Conservation (phyloP, 2,329 filamentous ascomycete species). For the Tolypocladium tropicale region DNA sequence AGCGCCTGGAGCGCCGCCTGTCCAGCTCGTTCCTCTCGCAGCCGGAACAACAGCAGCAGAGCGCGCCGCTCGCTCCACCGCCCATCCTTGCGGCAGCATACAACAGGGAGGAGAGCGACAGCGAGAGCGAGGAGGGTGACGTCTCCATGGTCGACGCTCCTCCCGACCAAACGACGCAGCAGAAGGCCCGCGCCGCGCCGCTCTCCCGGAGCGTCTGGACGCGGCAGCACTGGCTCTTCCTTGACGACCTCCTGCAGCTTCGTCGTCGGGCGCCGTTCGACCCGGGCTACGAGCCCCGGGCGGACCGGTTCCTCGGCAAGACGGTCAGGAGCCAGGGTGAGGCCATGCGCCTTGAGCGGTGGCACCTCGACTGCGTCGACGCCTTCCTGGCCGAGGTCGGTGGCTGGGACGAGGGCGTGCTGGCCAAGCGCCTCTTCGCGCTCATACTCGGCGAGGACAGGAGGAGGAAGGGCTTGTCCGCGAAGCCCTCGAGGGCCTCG, state of each 20-base stretch:
- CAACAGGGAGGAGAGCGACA: constrained; percentile 18
- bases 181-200: constrained; percentile 4
- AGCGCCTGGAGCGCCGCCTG: constrained; percentile 18
- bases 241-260: constrained; percentile 41
- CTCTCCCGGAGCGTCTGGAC: constrained; percentile 37
- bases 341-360: constrained; percentile 37
- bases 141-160: constrained; percentile 17
- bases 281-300: constrained; percentile 14
- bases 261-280: constrained; percentile 30
- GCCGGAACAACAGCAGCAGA: not conserved
- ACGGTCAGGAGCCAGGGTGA: constrained; percentile 35
- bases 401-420: constrained; percentile 36
- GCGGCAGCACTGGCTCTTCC: constrained; percentile 40
- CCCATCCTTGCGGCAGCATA: constrained; percentile 9
- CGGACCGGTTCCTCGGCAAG: constrained; percentile 34
- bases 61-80: not conserved
- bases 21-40: constrained; percentile 11
- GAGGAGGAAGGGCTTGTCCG: constrained; percentile 9
- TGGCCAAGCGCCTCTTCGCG: constrained; percentile 43
- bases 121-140: constrained; percentile 14
- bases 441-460: constrained; percentile 39
- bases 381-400: constrained; percentile 38
- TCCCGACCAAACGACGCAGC: constrained; percentile 5
- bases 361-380: constrained; percentile 49
- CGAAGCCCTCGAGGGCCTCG: constrained; percentile 7